A percentile compares a stretch with the other conserved stretches of the same genome.
phyloP scores from a whole-genome alignment of 2,329 filamentous ascomycete genomes.

The Westerdykella ornata region DNA sequence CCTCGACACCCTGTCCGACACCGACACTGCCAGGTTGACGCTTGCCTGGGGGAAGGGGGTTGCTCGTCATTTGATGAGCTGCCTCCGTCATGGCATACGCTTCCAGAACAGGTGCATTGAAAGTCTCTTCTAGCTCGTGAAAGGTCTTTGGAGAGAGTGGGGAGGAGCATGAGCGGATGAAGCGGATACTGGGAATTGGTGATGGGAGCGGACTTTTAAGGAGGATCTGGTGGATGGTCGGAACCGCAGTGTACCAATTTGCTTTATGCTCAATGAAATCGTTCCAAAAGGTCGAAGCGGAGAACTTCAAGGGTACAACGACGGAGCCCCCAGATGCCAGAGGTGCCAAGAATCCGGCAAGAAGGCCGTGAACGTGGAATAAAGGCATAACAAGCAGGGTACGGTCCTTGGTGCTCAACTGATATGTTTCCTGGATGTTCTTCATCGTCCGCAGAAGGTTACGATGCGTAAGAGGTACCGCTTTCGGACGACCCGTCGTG shows the following conservation, averaged over 20 bases:
- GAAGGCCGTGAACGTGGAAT: slow-evolving; percentile 84
- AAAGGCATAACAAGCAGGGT: slow-evolving; percentile 86
- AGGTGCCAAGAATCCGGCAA: slow-evolving; percentile 74
- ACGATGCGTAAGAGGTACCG: slow-evolving; percentile 69
- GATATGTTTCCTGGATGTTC: slow-evolving; percentile 74
- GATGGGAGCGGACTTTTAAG: slow-evolving; percentile 64
- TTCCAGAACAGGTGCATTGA: slow-evolving; percentile 75
- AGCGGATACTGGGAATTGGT: slow-evolving; percentile 67
- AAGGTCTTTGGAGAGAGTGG: slow-evolving; percentile 77
- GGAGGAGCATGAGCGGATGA: slow-evolving; percentile 82
- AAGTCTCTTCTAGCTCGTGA: slow-evolving; percentile 67
- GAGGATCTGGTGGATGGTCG: slow-evolving; percentile 85
- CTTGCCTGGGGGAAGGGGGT: slow-evolving; percentile 56
- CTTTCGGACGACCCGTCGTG: slow-evolving; percentile 79
- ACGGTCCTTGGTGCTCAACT: slow-evolving; percentile 62
- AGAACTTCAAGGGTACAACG: slow-evolving; percentile 72
- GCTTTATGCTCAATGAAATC: slow-evolving; percentile 68
- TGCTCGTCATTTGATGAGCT: slow-evolving; percentile 75
- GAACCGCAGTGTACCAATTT: slow-evolving; percentile 92
- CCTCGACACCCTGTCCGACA: slow-evolving; percentile 73
- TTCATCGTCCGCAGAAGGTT: slow-evolving; percentile 78
- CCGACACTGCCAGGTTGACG: slow-evolving; percentile 78
- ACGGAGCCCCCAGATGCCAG: slow-evolving; percentile 70
- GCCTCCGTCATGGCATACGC: slow-evolving; percentile 93
- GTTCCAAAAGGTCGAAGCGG: slow-evolving; percentile 73